phyloP scores from a whole-genome alignment of 2,329 filamentous ascomycete species.

The Chaetomiaceae sp. region DNA sequence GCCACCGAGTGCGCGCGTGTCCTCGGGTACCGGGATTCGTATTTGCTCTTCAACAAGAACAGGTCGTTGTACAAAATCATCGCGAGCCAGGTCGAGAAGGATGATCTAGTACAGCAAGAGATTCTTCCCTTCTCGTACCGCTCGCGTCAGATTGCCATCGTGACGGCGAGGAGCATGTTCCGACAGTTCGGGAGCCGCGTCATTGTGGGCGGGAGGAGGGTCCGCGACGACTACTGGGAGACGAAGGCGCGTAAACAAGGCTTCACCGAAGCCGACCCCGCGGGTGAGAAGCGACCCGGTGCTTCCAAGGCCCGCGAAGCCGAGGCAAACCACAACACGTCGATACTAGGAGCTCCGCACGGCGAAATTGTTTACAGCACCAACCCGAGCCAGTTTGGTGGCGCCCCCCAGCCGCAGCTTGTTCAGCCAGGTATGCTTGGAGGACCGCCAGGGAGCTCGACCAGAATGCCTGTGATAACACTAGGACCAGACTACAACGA shows the following conservation, averaged over 20 bases:
- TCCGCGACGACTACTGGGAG: conserved; percentile 98
- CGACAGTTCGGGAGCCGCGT: conserved; percentile 95
- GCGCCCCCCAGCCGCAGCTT: conserved; percentile 63
- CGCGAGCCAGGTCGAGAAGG: conserved; percentile 90
- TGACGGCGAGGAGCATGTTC: conserved; percentile 97
- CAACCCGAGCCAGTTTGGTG: conserved; percentile 60
- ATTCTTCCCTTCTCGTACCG: conserved; percentile 96
- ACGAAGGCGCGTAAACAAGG: conserved; percentile 95
- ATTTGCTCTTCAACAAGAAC: conserved; percentile 98
- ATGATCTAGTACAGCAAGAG: conserved; percentile 90
- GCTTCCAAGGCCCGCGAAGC: conserved; percentile 84
- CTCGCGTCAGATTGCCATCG: conserved; percentile 97
- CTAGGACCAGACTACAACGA: conserved; percentile 73
- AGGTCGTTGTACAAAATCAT: conserved; percentile 97
- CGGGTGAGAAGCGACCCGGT: conserved; percentile 92
- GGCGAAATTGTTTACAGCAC: conserved; percentile 87
- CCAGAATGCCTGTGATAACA: conserved; percentile 80
- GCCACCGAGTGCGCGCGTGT: conserved; percentile 95
- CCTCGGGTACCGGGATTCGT: conserved; percentile 93
- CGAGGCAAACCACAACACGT: conserved; percentile 58
- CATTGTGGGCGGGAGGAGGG: conserved; percentile 81
- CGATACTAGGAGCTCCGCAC: conserved; percentile 63
- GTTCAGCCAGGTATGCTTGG: conserved; percentile 70
- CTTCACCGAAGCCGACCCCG: conserved; percentile 93
- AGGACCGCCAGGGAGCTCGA: conserved; percentile 57